Base-by-base conservation (phyloP, 2,329 filamentous ascomycete species). In the Sclerotinia minor region DNA sequence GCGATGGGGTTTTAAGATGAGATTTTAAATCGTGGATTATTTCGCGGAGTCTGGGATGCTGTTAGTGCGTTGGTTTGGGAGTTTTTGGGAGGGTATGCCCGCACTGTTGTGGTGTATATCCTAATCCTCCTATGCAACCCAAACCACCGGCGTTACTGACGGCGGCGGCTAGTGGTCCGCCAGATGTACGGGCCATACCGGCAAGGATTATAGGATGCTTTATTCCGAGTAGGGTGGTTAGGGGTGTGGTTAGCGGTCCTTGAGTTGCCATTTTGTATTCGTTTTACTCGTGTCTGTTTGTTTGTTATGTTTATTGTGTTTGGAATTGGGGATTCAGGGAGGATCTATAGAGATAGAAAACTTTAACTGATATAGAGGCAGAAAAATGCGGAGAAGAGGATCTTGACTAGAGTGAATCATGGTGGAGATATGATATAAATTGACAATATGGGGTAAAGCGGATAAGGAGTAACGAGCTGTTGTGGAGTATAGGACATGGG, bases 171-270 rank as follows among this genome's bases (percentile, higher is more conserved):
- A 96, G 88, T 24, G 83, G 84, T 0, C 90, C 92, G 69, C 90
- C 89, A 0, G 91, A 94, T 13, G 91, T 92, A 70, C 91, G 87
- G 2, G 94, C 94, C 94, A 98, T 98, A 75, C 94, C 94, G 45
- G 94, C 94, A 26, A 97, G 91, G 73, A 97, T 82, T 78, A 98
- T 89, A 52, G 94, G 94, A 80, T 97, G 93, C 73, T 89, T 83
- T 79, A 97, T 97, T 32, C 87, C 86, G 64, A 97, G 85, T 64
- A 97, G 88, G 66, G 83, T 83, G 71, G 90, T 94, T 49, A 96
- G 85, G 2, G 92, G 91, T 15, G 92, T 96, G 68, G 85, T 86
- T 74, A 95, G 89, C 50, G 73, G 74, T 50, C 71, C 38, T 55
- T 67, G 44, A 11, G 55, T 24, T 7, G 65, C 41, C 65, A 67